Conservation (phyloP, 129 eudicot species). For the Daucus carota region DH1_v3.0 NC_030389.2:2918001-2918500, state of each 20-base stretch:
- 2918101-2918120: slow-evolving; percentile 3
- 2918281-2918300: background rate
- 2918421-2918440: background rate
- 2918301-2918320: background rate
- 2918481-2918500: slow-evolving; percentile 70
- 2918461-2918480: slow-evolving; percentile 2
- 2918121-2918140: background rate
- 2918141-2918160: slow-evolving; percentile 5
- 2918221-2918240: background rate
- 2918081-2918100: slow-evolving; percentile 7
- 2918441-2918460: background rate
- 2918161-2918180: slow-evolving; percentile 3
- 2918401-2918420: slow-evolving; percentile 1
- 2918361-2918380: background rate
- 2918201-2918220: background rate
- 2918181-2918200: slow-evolving; percentile 7
- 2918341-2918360: background rate
- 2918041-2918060: background rate
- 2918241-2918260: background rate
- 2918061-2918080: background rate
- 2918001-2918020: too few species aligned
- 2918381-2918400: background rate
- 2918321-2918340: background rate
- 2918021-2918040: background rate
- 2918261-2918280: background rate